A percentile compares a stretch with the other conserved stretches of the same genome.
These are phyloP conservation scores for Coemansia sp. DNA, from an alignment of 192 early-diverging fungal species.

Conservation along the genomic window DNA sequence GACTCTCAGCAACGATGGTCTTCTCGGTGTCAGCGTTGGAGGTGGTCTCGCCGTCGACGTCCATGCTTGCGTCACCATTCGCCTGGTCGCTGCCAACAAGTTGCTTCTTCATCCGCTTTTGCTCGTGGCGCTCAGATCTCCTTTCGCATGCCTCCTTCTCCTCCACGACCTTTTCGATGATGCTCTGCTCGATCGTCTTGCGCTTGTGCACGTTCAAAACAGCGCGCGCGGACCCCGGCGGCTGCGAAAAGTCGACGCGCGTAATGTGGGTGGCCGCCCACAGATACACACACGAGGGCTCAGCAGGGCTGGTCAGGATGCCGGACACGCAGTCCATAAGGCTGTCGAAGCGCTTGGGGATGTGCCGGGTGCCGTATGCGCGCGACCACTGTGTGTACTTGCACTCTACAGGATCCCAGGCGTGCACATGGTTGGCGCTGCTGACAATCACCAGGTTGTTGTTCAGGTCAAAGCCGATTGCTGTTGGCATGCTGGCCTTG, in stretches of 20 bases:
- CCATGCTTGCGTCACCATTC: slow-evolving; percentile 31
- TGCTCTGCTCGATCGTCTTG: slow-evolving; percentile 57
- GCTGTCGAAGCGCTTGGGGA: slow-evolving; percentile 65
- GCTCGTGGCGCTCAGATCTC: slow-evolving; percentile 39
- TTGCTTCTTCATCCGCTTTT: slow-evolving; percentile 55
- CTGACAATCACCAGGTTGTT: slow-evolving; percentile 46
- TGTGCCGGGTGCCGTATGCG: slow-evolving; percentile 58
- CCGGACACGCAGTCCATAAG: slow-evolving; percentile 74
- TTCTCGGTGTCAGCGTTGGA: slow-evolving; percentile 15
- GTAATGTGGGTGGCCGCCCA: slow-evolving; percentile 73
- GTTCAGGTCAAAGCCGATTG: slow-evolving; percentile 26
- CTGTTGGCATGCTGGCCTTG: slow-evolving; percentile 25
- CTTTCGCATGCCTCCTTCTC: slow-evolving; percentile 42
- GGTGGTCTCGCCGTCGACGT: slow-evolving; percentile 28
- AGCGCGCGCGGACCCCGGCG: slow-evolving; percentile 57
- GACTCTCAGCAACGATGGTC: slow-evolving; percentile 13
- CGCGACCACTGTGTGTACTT: slow-evolving; percentile 81
- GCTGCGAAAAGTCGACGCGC: slow-evolving; percentile 67
- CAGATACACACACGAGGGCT: slow-evolving; percentile 62
- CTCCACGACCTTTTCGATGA: slow-evolving; percentile 39
- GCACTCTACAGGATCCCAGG: slow-evolving; percentile 64
- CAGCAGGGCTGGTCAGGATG: slow-evolving; percentile 65
- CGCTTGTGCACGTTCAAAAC: slow-evolving; percentile 60
- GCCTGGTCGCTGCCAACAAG: slow-evolving; percentile 19
- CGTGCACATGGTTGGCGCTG: slow-evolving; percentile 77